These are phyloP conservation scores for Microstegium vimineum DNA, from an alignment of 176 grass and related monocot genomes.

Conservation along the genomic window DNA sequence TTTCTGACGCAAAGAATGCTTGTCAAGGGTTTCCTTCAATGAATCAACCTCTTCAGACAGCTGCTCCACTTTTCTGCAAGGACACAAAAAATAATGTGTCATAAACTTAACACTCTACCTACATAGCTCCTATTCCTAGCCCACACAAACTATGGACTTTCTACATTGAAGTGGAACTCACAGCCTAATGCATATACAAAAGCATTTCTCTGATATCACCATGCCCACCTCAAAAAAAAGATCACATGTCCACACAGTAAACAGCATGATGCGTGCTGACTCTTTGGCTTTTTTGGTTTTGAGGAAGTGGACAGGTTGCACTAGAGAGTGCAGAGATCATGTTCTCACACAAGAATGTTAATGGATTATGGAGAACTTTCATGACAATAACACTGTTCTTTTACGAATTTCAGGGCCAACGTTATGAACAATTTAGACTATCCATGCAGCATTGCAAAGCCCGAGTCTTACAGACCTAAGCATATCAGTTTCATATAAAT, in stretches of 20 bases:
- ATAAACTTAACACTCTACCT: slow-evolving; percentile 11
- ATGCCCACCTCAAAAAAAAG: background rate
- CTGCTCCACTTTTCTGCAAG: slow-evolving; percentile 90
- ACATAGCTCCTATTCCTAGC: background rate
- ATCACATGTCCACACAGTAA: background rate
- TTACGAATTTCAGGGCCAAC: background rate
- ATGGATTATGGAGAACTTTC: background rate
- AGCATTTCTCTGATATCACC: background rate
- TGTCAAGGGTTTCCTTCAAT: slow-evolving; percentile 72
- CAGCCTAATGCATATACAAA: background rate
- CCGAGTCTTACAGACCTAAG: background rate
- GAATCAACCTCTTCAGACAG: slow-evolving; percentile 85
- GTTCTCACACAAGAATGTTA: background rate
- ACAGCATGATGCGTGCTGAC: background rate
- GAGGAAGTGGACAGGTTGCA: background rate
- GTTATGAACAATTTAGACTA: background rate
- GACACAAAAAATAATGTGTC: slow-evolving; percentile 19
- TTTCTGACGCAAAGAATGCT: slow-evolving; percentile 62
- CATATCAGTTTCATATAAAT: background rate
- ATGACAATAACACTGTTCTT: background rate
- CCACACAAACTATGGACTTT: background rate
- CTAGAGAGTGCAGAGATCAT: background rate
- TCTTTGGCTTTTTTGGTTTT: background rate
- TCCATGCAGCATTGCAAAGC: background rate
- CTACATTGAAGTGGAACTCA: background rate